Evolutionary conservation across 2,329 filamentous ascomycete genomes (phyloP).

Genomic region (Diaporthe sp.): DNA sequence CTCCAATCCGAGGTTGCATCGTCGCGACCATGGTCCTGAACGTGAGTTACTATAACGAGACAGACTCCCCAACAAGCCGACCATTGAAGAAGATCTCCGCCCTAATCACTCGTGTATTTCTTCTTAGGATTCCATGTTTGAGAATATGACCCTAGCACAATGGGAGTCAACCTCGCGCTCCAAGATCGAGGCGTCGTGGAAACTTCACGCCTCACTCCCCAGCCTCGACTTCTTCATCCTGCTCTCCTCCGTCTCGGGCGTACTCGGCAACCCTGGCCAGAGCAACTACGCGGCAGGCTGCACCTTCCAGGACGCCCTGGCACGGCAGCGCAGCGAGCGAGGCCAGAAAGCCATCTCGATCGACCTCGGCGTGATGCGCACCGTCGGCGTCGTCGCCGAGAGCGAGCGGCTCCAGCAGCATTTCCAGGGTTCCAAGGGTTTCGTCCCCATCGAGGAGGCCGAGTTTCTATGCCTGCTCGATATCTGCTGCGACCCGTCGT

Average conservation of each 20-base stretch:
- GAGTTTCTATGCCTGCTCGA: conserved; percentile 45
- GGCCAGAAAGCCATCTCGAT: conserved; percentile 39
- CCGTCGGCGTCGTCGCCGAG: conserved; percentile 45
- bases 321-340: conserved; percentile 41
- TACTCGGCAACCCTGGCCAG: conserved; percentile 45
- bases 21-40: conserved; percentile 8
- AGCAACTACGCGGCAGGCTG: conserved; percentile 51
- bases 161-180: conserved; percentile 37
- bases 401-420: conserved; percentile 32
- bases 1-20: conserved; percentile 21
- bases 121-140: neutral
- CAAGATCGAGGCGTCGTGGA: conserved; percentile 37
- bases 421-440: conserved; percentile 33
- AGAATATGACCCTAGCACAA: conserved; percentile 18
- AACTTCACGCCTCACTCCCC: conserved; percentile 43
- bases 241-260: conserved; percentile 46
- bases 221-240: conserved; percentile 50
- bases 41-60: neutral
- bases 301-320: conserved; percentile 50
- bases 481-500: conserved; percentile 39
- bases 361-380: conserved; percentile 45
- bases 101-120: neutral
- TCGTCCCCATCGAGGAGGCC: conserved; percentile 44
- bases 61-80: neutral
- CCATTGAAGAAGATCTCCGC: neutral